phyloP scores from a whole-genome alignment of 164 flowering plant species.

The Kingdonia uniflora region DNA sequence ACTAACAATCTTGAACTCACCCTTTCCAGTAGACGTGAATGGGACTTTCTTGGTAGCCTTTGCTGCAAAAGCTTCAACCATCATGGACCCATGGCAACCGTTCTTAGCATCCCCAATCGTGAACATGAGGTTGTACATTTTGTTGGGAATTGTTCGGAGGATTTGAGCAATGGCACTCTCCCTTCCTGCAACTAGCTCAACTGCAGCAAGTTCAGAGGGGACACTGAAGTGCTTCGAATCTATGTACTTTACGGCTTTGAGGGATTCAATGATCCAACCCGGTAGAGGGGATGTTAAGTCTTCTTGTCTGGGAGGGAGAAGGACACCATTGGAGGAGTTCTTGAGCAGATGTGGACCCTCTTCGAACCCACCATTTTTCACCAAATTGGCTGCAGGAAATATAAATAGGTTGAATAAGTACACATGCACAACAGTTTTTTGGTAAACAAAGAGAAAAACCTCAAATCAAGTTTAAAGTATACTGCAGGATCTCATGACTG shows the following conservation, averaged over 20 bases:
- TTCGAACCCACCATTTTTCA: slow-evolving; percentile 72
- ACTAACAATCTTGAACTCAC: slow-evolving; percentile 32
- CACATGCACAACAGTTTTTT: too few species aligned
- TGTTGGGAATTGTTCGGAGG: slow-evolving; percentile 49
- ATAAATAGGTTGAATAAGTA: too few species aligned
- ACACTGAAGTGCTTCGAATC: slow-evolving; percentile 69
- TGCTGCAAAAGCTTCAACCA: slow-evolving; percentile 82
- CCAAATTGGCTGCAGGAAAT: slow-evolving; percentile 46
- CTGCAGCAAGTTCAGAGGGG: slow-evolving; percentile 54
- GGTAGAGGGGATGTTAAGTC: slow-evolving; percentile 79
- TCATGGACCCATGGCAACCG: slow-evolving; percentile 83
- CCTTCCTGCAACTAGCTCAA: slow-evolving; percentile 83
- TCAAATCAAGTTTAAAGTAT: too few species aligned
- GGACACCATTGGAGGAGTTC: slow-evolving; percentile 67
- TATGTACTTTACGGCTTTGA: slow-evolving; percentile 79
- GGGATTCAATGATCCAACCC: slow-evolving; percentile 90
- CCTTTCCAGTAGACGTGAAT: slow-evolving; percentile 50
- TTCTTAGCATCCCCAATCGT: slow-evolving; percentile 73
- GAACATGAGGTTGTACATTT: slow-evolving; percentile 49
- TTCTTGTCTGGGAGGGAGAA: slow-evolving; percentile 70
- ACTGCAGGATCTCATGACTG: too few species aligned
- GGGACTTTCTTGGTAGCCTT: slow-evolving; percentile 54
- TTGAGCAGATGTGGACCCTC: slow-evolving; percentile 58
- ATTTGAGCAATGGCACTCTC: slow-evolving; percentile 89
- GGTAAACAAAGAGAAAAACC: too few species aligned